A percentile compares a stretch with the other conserved stretches of the same genome.
Evolutionary conservation across 2,329 filamentous ascomycete genomes (phyloP).

Genomic region (Dactylonectria estremocensis): DNA sequence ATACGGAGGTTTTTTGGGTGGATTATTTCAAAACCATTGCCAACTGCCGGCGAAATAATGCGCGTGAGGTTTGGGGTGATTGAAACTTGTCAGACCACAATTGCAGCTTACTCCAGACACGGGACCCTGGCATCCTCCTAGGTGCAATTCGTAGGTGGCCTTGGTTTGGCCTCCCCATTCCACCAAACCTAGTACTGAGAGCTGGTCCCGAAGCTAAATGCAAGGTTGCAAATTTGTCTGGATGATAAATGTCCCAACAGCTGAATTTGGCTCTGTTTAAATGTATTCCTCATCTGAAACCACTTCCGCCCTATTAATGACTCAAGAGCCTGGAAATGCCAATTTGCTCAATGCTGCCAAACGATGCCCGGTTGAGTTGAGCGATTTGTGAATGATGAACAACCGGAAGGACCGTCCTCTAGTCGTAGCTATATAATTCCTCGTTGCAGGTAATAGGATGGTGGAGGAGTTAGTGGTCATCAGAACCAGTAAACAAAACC

Average conservation of each 20-base stretch:
- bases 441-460: not conserved
- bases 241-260: constrained; percentile 56
- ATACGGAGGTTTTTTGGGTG: constrained; percentile 62
- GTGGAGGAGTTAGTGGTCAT: constrained; percentile 14
- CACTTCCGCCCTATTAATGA: constrained; percentile 55
- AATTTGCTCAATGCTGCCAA: constrained; percentile 59
- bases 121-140: constrained; percentile 51
- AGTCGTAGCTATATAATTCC: not conserved
- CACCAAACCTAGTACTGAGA: too few species aligned
- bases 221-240: constrained; percentile 54
- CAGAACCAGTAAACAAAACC: constrained; percentile 53
- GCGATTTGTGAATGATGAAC: constrained; percentile 41
- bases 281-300: constrained; percentile 58
- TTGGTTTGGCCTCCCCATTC: too few species aligned
- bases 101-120: constrained; percentile 56
- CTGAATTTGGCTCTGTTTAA: constrained; percentile 59
- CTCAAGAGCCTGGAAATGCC: constrained; percentile 56
- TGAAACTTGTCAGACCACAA: constrained; percentile 54
- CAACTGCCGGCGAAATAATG: constrained; percentile 58
- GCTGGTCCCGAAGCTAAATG: too few species aligned
- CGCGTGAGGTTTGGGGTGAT: constrained; percentile 57
- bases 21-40: constrained; percentile 61
- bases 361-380: constrained; percentile 60
- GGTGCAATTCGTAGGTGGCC: constrained; percentile 52
- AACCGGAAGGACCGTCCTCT: constrained; percentile 14